Conservation (phyloP, 345 rosid species). For the Mercurialis annua region DNA sequence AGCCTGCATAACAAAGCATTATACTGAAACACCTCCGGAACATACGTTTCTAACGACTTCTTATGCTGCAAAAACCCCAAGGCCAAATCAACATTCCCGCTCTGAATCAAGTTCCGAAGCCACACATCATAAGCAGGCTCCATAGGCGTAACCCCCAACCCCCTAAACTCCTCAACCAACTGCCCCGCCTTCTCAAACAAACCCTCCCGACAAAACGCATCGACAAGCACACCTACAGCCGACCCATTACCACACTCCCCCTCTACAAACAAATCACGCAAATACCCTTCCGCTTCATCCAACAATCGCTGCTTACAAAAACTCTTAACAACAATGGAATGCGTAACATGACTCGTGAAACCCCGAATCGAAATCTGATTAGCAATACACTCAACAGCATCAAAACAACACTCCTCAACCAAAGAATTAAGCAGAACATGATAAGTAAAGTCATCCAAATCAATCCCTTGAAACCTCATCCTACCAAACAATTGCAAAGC, state of each 20-base stretch:
- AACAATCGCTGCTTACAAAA: conserved; percentile 52
- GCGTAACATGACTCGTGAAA: conserved; percentile 43
- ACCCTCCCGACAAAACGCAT: conserved; percentile 44
- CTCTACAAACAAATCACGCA: conserved; percentile 32
- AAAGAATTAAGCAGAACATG: conserved; percentile 69
- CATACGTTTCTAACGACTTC: conserved; percentile 45
- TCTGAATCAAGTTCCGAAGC: conserved; percentile 47
- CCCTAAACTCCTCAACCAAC: conserved; percentile 52
- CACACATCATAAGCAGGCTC: conserved; percentile 58
- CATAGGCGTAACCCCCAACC: conserved; percentile 34
- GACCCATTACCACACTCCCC: conserved; percentile 13
- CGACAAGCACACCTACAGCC: conserved; percentile 40
- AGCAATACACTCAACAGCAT: conserved; percentile 41
- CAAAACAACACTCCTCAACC: conserved; percentile 56
- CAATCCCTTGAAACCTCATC: conserved; percentile 74
- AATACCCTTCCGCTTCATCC: conserved; percentile 53
- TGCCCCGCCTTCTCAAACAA: conserved; percentile 47
- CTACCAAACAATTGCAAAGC: conserved; percentile 73
- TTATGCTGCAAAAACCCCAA: conserved; percentile 52
- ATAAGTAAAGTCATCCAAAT: conserved; percentile 59
- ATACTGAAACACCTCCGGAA: conserved; percentile 54
- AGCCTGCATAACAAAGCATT: conserved; percentile 54
- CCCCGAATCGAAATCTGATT: conserved; percentile 58
- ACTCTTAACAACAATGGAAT: conserved; percentile 53
- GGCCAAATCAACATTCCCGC: conserved; percentile 46